Evolutionary conservation across 2,329 filamentous ascomycete species (phyloP), one percentile per base, ranked within the genome.

Genomic region (Didymella keratinophila): DNA sequence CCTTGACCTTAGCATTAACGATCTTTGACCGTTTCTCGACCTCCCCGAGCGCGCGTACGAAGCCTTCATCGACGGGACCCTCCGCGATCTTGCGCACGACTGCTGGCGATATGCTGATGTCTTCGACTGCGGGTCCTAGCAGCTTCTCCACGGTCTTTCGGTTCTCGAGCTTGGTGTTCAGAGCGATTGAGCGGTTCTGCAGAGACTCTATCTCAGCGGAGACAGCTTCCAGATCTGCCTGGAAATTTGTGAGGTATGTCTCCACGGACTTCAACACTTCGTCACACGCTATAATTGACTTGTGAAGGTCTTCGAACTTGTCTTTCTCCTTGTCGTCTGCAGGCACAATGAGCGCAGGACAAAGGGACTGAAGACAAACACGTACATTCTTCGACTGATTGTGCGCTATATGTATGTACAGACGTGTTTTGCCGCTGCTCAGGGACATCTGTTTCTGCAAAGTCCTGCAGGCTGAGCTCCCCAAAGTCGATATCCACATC

Each of bases 171-270:
- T 93, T 89, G 34, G 91, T 87, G 68, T 92, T 97, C 58, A 99
- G 79, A 8, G 89, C 87, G 11, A 89, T 86, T 0, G 95, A 99
- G 45, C 95, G 87, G 50, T 89, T 88, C 78, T 99, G 95, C 39
- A 99, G 80, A 2, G 89, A 93, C 78, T 99, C 95, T 50, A 99
- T 99, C 74, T 99, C 95, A 7, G 93, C 89, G 1, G 95, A 97
- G 12, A 99, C 95, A 14, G 88, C 86, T 9, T 92, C 94, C 11
- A 99, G 86, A 76, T 99, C 96, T 60, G 93, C 91, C 73, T 96
- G 93, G 73, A 99, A 99, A 75, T 89, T 94, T 36, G 91, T 91
- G 52, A 99, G 83, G 74, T 97, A 98, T 30, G 87, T 88, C 79
- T 99, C 94, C 53, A 99, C 95, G 0, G 93, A 97, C 76, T 89